phyloP scores from a whole-genome alignment of 768 basidiomycete genomes.

The Pleurotus platypus region DNA sequence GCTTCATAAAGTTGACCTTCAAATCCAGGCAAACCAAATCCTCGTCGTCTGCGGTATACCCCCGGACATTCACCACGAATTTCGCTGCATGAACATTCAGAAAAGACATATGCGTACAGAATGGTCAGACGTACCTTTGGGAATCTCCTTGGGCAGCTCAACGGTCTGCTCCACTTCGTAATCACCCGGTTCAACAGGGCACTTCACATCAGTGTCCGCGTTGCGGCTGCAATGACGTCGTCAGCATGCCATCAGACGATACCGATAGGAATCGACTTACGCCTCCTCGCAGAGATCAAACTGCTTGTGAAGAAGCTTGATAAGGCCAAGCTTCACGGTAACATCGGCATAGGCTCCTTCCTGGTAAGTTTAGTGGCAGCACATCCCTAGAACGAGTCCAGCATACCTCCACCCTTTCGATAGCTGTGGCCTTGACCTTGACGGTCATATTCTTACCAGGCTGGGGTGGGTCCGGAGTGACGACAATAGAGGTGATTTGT shows the following conservation, averaged over 20 bases:
- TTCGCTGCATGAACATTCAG: conserved; percentile 56
- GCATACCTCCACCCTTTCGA: conserved; percentile 61
- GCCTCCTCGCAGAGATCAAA: conserved; percentile 95
- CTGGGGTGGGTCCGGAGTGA: conserved; percentile 85
- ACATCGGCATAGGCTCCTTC: conserved; percentile 92
- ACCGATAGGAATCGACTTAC: conserved; percentile 45
- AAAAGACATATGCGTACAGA: neutral
- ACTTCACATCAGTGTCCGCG: conserved; percentile 73
- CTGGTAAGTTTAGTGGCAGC: conserved; percentile 32
- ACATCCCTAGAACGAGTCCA: neutral
- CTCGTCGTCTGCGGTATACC: conserved; percentile 68
- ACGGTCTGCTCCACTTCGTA: conserved; percentile 84
- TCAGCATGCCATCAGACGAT: neutral
- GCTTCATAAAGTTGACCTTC: conserved; percentile 69
- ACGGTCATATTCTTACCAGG: conserved; percentile 90
- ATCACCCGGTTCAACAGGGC: conserved; percentile 72
- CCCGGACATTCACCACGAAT: conserved; percentile 68
- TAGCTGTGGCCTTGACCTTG: conserved; percentile 60
- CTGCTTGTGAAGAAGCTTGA: conserved; percentile 79
- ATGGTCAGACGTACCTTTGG: conserved; percentile 48
- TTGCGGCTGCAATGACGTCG: conserved; percentile 47
- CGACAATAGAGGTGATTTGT: conserved; percentile 64
- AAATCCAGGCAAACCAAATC: conserved; percentile 81
- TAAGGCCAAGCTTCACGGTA: conserved; percentile 85
- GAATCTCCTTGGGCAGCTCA: conserved; percentile 87